These are phyloP conservation scores for Aspergillus wentii DNA, from an alignment of 495 filamentous ascomycete species.

Conservation along the genomic window DNA sequence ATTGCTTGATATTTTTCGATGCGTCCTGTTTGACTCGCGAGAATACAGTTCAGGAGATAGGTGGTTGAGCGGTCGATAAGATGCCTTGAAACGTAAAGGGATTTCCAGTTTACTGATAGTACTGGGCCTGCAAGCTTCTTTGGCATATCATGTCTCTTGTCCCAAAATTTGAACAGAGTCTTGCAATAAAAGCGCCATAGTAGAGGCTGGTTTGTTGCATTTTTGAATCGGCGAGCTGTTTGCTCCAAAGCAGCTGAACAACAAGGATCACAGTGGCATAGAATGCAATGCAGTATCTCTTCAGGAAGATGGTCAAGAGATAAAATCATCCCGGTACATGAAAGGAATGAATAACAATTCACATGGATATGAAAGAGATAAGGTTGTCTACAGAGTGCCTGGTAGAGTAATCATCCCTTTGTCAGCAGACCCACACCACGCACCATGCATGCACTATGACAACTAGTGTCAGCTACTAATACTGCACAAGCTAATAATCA, in stretches of 20 bases:
- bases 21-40: constrained; percentile 62
- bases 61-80: constrained; percentile 50
- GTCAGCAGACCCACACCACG: too few species aligned
- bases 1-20: constrained; percentile 66
- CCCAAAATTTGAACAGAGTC: constrained; percentile 67
- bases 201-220: constrained; percentile 61
- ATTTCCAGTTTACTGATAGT: constrained; percentile 70
- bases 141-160: constrained; percentile 56
- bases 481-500: too few species aligned
- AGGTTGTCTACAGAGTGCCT: too few species aligned
- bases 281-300: constrained; percentile 68
- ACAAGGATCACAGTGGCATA: constrained; percentile 53
- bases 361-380: too few species aligned
- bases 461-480: too few species aligned
- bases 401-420: too few species aligned
- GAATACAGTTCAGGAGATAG: constrained; percentile 60
- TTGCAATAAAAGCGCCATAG: constrained; percentile 78
- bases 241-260: constrained; percentile 44
- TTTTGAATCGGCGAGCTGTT: constrained; percentile 59
- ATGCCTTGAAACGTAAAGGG: constrained; percentile 59
- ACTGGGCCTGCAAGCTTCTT: constrained; percentile 49
- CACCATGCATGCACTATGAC: too few species aligned
- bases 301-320: constrained; percentile 55
- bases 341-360: too few species aligned
- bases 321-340: constrained; percentile 29